Evolutionary conservation across 2,329 filamentous ascomycete genomes (phyloP).

Genomic region (Rhynchosporium agropyri): DNA sequence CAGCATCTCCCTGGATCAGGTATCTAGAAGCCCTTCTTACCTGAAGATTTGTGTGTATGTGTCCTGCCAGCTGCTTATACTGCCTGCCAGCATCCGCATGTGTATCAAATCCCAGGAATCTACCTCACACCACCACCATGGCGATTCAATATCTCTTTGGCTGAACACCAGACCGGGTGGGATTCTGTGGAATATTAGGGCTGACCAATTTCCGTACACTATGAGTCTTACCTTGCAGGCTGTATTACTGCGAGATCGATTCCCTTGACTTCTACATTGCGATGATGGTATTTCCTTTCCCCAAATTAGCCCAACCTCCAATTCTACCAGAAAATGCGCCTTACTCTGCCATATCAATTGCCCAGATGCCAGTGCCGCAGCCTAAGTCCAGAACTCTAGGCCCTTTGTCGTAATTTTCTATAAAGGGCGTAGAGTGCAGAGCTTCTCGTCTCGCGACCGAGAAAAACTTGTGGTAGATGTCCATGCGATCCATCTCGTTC

Average conservation of each 20-base stretch:
- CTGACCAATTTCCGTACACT: neutral
- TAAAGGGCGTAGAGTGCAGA: constrained; percentile 48
- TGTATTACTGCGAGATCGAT: constrained; percentile 65
- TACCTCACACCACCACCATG: constrained; percentile 59
- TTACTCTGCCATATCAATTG: constrained; percentile 81
- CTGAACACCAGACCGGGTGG: constrained; percentile 69
- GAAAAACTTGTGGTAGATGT: constrained; percentile 81
- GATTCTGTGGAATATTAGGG: constrained; percentile 54
- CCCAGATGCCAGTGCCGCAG: constrained; percentile 90
- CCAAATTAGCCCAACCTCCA: constrained; percentile 20
- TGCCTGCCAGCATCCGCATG: constrained; percentile 76
- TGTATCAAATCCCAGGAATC: constrained; percentile 71
- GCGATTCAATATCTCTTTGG: constrained; percentile 76
- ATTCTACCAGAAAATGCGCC: constrained; percentile 40
- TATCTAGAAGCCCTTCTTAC: constrained; percentile 48
- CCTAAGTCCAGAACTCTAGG: constrained; percentile 67
- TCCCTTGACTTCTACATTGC: constrained; percentile 59
- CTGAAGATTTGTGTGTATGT: constrained; percentile 72
- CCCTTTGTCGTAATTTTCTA: constrained; percentile 30
- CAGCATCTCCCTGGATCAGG: neutral
- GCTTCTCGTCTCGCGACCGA: constrained; percentile 59
- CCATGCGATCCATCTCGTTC: constrained; percentile 75
- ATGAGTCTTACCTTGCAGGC: constrained; percentile 51
- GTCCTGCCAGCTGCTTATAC: constrained; percentile 73
- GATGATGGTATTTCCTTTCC: constrained; percentile 51